Percentiles rank a stretch among this genome's conserved stretches.
Conservation (phyloP, 257 asterid genomes). For the Pogostemon cablin region DNA sequence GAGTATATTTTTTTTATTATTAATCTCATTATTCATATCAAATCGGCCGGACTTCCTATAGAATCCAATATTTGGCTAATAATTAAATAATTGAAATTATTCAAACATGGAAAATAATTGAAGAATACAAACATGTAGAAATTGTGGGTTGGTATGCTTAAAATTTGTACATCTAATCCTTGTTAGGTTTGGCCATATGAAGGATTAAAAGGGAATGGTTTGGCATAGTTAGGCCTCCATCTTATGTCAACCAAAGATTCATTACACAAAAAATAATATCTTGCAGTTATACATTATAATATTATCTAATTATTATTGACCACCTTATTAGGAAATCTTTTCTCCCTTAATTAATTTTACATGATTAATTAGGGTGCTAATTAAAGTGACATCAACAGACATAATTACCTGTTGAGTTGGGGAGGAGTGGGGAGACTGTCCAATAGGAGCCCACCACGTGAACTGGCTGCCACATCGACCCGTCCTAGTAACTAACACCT, state of each 20-base stretch:
- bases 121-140: no score
- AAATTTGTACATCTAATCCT: neutral
- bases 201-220: constrained; percentile 19
- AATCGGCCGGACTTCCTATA: no score
- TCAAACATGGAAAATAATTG: no score
- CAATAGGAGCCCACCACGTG: constrained; percentile 22
- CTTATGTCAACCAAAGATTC: constrained; percentile 4
- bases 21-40: no score
- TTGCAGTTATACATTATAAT: neutral
- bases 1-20: no score
- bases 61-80: no score
- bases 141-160: neutral
- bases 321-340: constrained; percentile 22
- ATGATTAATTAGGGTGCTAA: constrained; percentile 21
- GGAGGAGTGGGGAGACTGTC: neutral
- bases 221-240: constrained; percentile 33
- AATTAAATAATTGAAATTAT: no score
- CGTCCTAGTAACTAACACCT: no score
- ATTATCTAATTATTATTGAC: constrained; percentile 16
- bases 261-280: neutral
- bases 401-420: constrained; percentile 9
- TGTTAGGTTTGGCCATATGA: neutral
- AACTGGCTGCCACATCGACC: neutral
- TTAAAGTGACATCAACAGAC: neutral
- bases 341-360: neutral